A percentile compares a stretch with the other conserved stretches of the same genome.
phyloP scores from a whole-genome alignment of 164 flowering plant species.

The Vitis cinerea region DNA sequence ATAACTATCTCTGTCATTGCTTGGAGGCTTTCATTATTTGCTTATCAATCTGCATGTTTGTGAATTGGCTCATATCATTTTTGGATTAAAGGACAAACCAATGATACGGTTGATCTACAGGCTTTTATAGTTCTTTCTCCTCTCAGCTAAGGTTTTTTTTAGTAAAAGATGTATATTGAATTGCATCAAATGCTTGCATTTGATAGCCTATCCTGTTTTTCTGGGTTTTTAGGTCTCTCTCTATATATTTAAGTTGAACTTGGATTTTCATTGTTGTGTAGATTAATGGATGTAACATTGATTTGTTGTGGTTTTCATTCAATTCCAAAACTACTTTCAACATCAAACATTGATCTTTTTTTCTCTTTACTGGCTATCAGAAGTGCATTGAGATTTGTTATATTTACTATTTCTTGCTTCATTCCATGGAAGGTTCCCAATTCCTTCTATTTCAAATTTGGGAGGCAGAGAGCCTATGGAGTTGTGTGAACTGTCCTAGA shows the following conservation, averaged over 20 bases:
- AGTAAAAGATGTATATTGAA: neutral
- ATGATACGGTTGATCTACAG: neutral
- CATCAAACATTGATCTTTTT: neutral
- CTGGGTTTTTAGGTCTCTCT: neutral
- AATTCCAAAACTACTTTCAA: neutral
- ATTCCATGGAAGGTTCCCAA: too few relatives aligned
- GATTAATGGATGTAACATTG: neutral
- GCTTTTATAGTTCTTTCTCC: neutral
- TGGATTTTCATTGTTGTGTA: neutral
- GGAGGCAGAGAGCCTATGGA: too few relatives aligned
- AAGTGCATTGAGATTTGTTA: too few relatives aligned
- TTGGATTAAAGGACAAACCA: neutral
- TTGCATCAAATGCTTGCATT: neutral
- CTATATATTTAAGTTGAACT: neutral
- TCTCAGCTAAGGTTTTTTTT: too few relatives aligned
- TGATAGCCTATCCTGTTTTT: neutral
- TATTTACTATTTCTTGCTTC: too few relatives aligned
- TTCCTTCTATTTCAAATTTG: too few relatives aligned
- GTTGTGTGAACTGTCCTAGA: too few relatives aligned
- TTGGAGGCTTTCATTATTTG: conserved; percentile 7
- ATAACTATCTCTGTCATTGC: conserved; percentile 4
- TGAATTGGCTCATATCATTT: conserved; percentile 6
- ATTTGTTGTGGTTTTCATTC: neutral
- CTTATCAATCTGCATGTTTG: neutral
- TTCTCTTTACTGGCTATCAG: too few relatives aligned